Evolutionary conservation across 495 filamentous ascomycete genomes (phyloP).

Genomic region (Jackrogersella multiformis): DNA sequence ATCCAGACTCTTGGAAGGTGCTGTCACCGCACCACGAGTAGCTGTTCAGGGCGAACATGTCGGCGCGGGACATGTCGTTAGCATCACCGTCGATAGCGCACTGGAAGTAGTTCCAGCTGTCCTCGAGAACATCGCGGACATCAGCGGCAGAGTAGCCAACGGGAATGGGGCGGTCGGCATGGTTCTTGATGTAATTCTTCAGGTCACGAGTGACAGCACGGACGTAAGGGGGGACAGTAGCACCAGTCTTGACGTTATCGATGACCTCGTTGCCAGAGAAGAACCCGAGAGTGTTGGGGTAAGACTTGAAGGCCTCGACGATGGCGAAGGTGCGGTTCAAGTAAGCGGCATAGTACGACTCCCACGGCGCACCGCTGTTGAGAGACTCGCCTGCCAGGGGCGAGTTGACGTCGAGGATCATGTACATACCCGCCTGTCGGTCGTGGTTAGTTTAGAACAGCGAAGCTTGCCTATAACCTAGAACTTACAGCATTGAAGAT

Average conservation of each 20-base stretch:
- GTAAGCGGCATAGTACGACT: conserved; percentile 78
- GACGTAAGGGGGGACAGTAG: conserved; percentile 70
- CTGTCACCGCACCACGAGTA: conserved; percentile 94
- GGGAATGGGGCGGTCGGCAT: conserved; percentile 73
- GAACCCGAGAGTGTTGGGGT: conserved; percentile 90
- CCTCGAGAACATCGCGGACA: conserved; percentile 78
- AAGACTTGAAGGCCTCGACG: conserved; percentile 93
- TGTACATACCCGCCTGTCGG: conserved; percentile 62
- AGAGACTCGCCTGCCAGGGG: conserved; percentile 81
- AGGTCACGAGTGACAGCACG: conserved; percentile 82
- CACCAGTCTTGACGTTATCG: conserved; percentile 68
- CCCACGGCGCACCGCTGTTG: conserved; percentile 72
- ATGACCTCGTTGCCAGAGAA: conserved; percentile 96
- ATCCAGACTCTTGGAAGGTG: conserved; percentile 73
- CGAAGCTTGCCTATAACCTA: neutral
- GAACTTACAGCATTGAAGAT: conserved; percentile 88
- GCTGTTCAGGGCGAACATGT: conserved; percentile 93
- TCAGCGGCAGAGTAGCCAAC: conserved; percentile 97
- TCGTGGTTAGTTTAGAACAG: neutral
- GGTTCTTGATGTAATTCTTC: conserved; percentile 84
- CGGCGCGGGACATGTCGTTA: conserved; percentile 71
- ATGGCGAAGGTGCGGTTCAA: conserved; percentile 86
- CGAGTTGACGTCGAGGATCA: conserved; percentile 88
- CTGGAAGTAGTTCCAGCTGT: conserved; percentile 84
- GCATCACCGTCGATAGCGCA: conserved; percentile 75